Evolutionary conservation across 1,284 basidiomycete genomes (phyloP).

Genomic region (Tranzscheliella williamsii): DNA sequence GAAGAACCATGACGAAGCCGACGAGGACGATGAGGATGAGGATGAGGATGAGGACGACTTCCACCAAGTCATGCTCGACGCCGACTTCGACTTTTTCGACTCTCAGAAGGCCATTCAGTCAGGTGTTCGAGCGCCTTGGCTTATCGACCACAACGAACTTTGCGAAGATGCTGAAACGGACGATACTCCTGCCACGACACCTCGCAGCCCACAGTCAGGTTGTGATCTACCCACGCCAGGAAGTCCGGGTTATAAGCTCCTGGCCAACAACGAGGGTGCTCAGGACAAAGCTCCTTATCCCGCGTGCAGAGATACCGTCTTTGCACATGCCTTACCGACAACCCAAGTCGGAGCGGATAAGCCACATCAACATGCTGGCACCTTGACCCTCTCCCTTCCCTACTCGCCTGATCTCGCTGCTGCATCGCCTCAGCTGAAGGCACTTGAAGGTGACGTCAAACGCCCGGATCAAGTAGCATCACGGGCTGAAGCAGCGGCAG

Average conservation of each 20-base stretch:
- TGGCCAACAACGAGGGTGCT: conserved; percentile 3
- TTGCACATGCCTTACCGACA: conserved; percentile 49
- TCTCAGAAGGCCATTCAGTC: conserved; percentile 23
- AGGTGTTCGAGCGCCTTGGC: too few relatives aligned
- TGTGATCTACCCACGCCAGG: conserved; percentile 29
- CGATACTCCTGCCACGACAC: conserved; percentile 46
- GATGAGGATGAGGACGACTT: conserved; percentile 55
- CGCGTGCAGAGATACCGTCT: conserved; percentile 36
- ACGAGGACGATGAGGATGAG: conserved; percentile 32
- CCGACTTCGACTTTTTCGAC: conserved; percentile 47
- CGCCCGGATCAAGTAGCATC: not conserved
- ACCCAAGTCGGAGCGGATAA: conserved; percentile 34
- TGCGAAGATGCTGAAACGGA: conserved; percentile 32
- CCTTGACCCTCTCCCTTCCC: conserved; percentile 45
- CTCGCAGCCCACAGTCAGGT: conserved; percentile 36
- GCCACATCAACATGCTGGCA: conserved; percentile 40
- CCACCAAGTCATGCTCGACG: conserved; percentile 55
- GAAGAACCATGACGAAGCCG: conserved; percentile 4
- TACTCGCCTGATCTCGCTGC: conserved; percentile 27
- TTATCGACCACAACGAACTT: too few relatives aligned
- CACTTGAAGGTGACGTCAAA: conserved; percentile 6
- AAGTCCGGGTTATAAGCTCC: conserved; percentile 24
- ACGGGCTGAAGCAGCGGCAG: too few relatives aligned
- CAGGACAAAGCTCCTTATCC: conserved; percentile 2
- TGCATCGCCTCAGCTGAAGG: conserved; percentile 22